Evolutionary conservation across 805 yeast genomes (phyloP).

Genomic region (Candida awuae): DNA sequence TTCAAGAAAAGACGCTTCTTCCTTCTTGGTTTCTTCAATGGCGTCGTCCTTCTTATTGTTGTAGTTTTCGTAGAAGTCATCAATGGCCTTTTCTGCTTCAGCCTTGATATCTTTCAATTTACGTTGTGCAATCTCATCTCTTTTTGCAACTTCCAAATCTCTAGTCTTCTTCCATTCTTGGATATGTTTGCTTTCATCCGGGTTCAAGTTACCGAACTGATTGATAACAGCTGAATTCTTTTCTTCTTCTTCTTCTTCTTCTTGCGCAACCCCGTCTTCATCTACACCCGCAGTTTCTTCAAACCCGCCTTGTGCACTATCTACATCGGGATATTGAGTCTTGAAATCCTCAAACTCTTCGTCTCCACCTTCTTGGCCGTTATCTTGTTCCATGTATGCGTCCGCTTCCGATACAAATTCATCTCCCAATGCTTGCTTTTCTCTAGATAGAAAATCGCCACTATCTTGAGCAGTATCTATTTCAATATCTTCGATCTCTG

Average conservation of each 20-base stretch:
- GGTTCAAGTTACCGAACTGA: constrained; percentile 31
- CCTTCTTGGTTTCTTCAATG: constrained; percentile 52
- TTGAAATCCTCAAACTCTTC: constrained; percentile 53
- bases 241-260: neutral
- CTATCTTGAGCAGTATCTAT: constrained; percentile 15
- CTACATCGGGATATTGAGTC: constrained; percentile 56
- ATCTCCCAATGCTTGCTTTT: constrained; percentile 59
- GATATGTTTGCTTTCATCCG: constrained; percentile 50
- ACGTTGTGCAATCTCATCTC: constrained; percentile 63
- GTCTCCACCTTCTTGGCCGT: constrained; percentile 31
- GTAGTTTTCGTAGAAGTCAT: constrained; percentile 88
- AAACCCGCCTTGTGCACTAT: too few relatives aligned
- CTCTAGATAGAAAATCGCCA: constrained; percentile 56
- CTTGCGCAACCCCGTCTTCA: neutral
- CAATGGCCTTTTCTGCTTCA: constrained; percentile 75
- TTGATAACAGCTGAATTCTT: constrained; percentile 38
- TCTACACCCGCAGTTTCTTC: constrained; percentile 9
- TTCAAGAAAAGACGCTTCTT: constrained; percentile 61
- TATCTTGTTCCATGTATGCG: constrained; percentile 30
- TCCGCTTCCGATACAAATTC: constrained; percentile 65
- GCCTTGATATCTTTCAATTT: constrained; percentile 60
- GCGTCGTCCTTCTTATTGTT: constrained; percentile 72
- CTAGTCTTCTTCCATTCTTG: constrained; percentile 78
- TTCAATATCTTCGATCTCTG: constrained; percentile 48
- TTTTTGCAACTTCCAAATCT: constrained; percentile 65